Evolutionary conservation across 805 yeast genomes (phyloP), one percentile per base, ranked within the genome.

Genomic region (Isabelozyma rhagii): DNA sequence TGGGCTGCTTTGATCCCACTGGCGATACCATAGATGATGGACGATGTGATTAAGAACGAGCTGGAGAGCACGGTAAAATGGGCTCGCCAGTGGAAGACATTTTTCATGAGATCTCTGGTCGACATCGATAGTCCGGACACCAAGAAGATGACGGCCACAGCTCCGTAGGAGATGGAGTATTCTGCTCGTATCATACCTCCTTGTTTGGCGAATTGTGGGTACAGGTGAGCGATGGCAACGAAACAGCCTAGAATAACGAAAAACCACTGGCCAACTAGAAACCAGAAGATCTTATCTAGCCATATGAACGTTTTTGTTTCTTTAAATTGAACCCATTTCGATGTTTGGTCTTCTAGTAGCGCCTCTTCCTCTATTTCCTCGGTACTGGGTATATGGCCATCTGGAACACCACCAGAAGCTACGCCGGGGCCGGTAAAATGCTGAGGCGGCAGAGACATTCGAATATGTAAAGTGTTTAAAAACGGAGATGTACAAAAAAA

Each of bases 81-180:
- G 0, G 93, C 94, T 58, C 96, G 74, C 94, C 94, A 89, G 60
- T 89, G 80, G 0, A 77, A 69, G 68, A 85, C 72, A 64, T 88
- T 89, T n/a, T 67, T 69, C 62, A 82, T 48, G 45, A 91, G 70
- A 28, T 80, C 81, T 41, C 69, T 75, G 0, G 94, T 81, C 43
- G 82, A 74, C 84, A 90, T 90, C 29, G 89, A 81, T 27, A 90
- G 66, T 0, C 97, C 97, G 45, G 91, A 84, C 34, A 89, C 83
- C 41, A 91, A 70, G 69, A 91, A 90, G 51, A 91, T 91, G 43
- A 88, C 69, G 0, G 96, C 96, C 14, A 90, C 96, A 0, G 96
- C 96, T 36, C 91, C 89, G 62, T 90, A 91, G 10, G 85, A 86
- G 34, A 91, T 87, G 42, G 89, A 72, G 63, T 88, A 89, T 62